Base-by-base conservation (phyloP, 345 rosid species). In the Arabis alpina region DNA sequence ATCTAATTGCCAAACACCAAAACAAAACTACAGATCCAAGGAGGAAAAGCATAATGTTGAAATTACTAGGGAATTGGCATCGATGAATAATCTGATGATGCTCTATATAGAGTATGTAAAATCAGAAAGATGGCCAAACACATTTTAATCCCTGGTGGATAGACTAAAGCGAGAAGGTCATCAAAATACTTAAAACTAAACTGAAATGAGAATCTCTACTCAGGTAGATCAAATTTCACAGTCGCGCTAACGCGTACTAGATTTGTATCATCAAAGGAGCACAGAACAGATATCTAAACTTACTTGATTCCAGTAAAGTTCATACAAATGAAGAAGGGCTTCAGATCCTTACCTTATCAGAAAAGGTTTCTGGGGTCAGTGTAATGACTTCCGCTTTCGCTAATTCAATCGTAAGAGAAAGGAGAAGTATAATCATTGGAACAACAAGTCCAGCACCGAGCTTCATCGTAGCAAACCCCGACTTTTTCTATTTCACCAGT, bases 281-380 rank as follows among this genome's bases (percentile, higher is more conserved):
- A 42, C 30, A 58, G 10, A 25, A 69, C 50, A 52, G 1, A 61
- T 1, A 65, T 48, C 14, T 37, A 54, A 36, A 34, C 27, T 51
- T 47, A 64, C 4, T n/a, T 15, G 15, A 41, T 39, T 58, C 44
- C 44, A 42, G 34, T 19, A 5, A 37, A 27, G 10, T 10, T 9
- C 3, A 32, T 27, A 14, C 14, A 41, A 19, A 6, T 49, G 59
- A 71, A 62, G 36, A 43, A 44, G 10, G 14, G 14, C 11, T 16
- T 13, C 10, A 39, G 32, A 68, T 69, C 15, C 15, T 75, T 72
- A 94, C 99, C 96, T 94, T 94, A 81, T 89, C 99, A 39, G 91
- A 84, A 85, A 91, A 94, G 48, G 97, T 94, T 60, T 91, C 96
- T 3, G 88, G 88, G 1, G 90, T 91, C 71, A 91, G 86, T 65